A percentile compares a stretch with the other conserved stretches of the same genome.
Conservation (phyloP, 75 land plant genomes). For the Selaginella tamariscina region DNA sequence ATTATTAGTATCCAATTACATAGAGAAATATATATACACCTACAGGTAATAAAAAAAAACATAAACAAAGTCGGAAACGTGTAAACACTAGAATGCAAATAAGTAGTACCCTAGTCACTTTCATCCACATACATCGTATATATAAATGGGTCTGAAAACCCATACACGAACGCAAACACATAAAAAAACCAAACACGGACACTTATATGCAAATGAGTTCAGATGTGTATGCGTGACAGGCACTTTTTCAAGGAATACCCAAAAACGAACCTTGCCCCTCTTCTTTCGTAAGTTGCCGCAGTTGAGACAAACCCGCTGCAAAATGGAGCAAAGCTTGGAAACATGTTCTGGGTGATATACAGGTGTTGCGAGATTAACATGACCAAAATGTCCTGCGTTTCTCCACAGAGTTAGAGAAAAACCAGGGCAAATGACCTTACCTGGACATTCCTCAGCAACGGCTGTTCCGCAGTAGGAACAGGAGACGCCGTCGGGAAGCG, state of each 20-base stretch:
- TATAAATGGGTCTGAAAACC: too few species aligned
- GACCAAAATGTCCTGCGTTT: constrained; percentile 84
- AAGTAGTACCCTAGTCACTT: not conserved
- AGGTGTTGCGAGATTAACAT: constrained; percentile 51
- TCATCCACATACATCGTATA: not conserved
- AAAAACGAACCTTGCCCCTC: not conserved
- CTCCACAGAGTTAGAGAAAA: not conserved
- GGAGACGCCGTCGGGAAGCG: not conserved
- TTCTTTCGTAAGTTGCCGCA: not conserved
- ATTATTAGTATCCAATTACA: too few species aligned
- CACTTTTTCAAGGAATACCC: too few species aligned
- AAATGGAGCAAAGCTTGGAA: not conserved
- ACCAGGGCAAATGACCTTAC: not conserved
- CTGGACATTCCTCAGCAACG: not conserved
- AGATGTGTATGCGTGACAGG: not conserved
- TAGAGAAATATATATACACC: too few species aligned
- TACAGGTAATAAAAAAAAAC: too few species aligned
- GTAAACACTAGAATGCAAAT: too few species aligned
- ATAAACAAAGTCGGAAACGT: too few species aligned
- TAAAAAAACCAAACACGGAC: too few species aligned
- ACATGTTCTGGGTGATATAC: constrained; percentile 69
- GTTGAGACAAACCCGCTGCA: not conserved
- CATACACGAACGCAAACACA: too few species aligned
- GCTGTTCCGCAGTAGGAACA: not conserved
- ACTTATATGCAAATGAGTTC: not conserved